Percentiles rank a stretch among this genome's conserved stretches.
phyloP scores from a whole-genome alignment of 1,284 basidiomycete genomes.

The Chalciporus sp. region DNA sequence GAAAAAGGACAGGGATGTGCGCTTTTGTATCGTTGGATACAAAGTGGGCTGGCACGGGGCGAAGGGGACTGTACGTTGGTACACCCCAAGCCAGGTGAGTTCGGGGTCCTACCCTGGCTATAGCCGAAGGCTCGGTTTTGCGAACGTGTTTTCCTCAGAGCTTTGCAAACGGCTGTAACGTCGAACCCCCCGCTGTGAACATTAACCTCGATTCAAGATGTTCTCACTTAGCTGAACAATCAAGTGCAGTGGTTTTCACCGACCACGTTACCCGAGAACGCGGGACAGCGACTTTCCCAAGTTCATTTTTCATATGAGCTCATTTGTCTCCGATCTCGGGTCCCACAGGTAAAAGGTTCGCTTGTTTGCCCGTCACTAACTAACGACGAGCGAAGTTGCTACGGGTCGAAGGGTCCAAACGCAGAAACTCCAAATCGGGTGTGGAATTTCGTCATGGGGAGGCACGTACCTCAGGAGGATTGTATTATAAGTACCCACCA shows the following conservation, averaged over 20 bases:
- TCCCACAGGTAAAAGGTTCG: not conserved
- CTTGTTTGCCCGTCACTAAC: not conserved
- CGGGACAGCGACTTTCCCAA: not conserved
- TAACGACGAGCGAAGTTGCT: not conserved
- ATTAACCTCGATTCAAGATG: too few species aligned
- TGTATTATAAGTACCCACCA: not conserved
- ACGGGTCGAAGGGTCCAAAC: not conserved
- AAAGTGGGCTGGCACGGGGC: too few species aligned
- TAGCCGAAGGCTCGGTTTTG: too few species aligned
- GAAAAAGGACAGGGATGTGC: too few species aligned
- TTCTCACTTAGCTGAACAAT: not conserved
- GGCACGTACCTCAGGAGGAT: not conserved
- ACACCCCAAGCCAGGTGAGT: too few species aligned
- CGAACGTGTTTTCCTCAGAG: too few species aligned
- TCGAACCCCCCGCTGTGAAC: too few species aligned
- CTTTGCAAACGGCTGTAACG: too few species aligned
- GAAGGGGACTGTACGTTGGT: too few species aligned
- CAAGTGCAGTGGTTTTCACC: not conserved
- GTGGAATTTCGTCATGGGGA: not conserved
- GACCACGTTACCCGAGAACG: not conserved
- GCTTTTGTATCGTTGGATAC: too few species aligned
- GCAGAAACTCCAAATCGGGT: not conserved
- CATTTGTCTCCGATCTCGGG: not conserved
- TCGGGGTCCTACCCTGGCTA: too few species aligned
- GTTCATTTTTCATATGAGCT: not conserved